These are phyloP conservation scores for Tylopilus rubrobrunneus DNA, from an alignment of 768 basidiomycete species.

Conservation along the genomic window DNA sequence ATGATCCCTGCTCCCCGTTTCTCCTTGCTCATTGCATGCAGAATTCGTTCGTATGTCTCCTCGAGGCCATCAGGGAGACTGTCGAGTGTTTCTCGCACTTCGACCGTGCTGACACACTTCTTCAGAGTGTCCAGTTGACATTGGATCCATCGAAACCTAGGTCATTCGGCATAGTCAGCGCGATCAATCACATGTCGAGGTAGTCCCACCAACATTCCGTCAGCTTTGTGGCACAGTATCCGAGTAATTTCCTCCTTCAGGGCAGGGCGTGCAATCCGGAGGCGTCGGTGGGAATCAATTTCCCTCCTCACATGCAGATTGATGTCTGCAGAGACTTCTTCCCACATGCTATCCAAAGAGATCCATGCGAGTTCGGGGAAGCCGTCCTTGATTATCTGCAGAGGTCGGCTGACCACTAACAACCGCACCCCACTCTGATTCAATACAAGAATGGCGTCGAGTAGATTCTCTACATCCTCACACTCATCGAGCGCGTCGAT, in stretches of 20 bases:
- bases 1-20: not conserved
- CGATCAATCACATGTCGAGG: no score
- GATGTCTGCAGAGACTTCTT: not conserved
- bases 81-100: constrained; percentile 1
- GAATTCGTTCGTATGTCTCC: constrained; percentile 7
- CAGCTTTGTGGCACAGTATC: not conserved
- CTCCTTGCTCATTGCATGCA: not conserved
- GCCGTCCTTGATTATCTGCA: not conserved
- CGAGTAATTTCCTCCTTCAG: not conserved
- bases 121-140: constrained; percentile 12
- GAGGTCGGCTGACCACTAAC: not conserved
- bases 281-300: not conserved
- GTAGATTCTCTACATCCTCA: not conserved
- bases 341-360: not conserved
- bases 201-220: not conserved
- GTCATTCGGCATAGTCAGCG: no score
- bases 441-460: not conserved
- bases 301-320: not conserved
- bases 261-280: not conserved
- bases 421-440: not conserved
- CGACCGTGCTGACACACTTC: not conserved
- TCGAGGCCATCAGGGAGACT: constrained; percentile 9
- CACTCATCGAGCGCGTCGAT: not conserved
- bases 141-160: constrained; percentile 18
- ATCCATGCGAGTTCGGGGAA: not conserved